phyloP scores from a whole-genome alignment of 768 basidiomycete species.

The Kwoniella sp. region DNA sequence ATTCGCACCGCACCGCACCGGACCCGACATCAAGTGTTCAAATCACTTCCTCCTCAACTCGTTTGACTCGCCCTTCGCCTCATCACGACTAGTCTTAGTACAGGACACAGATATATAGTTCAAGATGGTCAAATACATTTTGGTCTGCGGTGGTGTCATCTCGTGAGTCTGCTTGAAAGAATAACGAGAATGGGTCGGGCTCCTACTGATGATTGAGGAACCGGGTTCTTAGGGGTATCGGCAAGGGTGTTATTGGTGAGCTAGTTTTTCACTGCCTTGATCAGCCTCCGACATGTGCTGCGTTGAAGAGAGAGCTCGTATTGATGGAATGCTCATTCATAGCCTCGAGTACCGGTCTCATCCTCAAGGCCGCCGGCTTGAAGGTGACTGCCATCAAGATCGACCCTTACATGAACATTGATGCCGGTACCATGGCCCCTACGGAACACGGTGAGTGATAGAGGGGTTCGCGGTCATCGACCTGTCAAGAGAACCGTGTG shows the following conservation, averaged over 20 bases:
- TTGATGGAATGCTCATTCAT: slow-evolving; percentile 25
- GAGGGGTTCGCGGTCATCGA: neutral
- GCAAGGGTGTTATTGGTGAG: slow-evolving; percentile 99
- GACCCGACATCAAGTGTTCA: too few relatives aligned
- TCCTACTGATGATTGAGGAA: neutral
- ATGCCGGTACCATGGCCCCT: slow-evolving; percentile 98
- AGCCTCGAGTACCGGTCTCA: slow-evolving; percentile 95
- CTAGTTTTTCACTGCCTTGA: neutral
- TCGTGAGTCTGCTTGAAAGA: slow-evolving; percentile 56
- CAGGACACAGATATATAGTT: neutral
- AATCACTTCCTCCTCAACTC: neutral
- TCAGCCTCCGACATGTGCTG: neutral
- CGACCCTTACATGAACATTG: slow-evolving; percentile 99
- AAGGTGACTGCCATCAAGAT: slow-evolving; percentile 99
- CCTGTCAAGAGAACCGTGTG: too few relatives aligned
- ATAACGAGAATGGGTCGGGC: too few relatives aligned
- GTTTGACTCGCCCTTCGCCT: neutral
- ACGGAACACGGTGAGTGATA: slow-evolving; percentile 85
- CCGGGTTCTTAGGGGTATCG: slow-evolving; percentile 70
- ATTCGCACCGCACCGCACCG: too few relatives aligned
- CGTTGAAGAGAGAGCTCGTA: too few relatives aligned
- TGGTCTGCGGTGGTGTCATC: slow-evolving; percentile 95
- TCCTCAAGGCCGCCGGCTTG: slow-evolving; percentile 90
- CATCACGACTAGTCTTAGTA: neutral
- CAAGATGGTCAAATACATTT: slow-evolving; percentile 89